A percentile compares a stretch with the other conserved stretches of the same genome.
These are phyloP conservation scores for Tetrapisispora arboricola DNA, from an alignment of 805 yeast genomes.

Conservation along the genomic window DNA sequence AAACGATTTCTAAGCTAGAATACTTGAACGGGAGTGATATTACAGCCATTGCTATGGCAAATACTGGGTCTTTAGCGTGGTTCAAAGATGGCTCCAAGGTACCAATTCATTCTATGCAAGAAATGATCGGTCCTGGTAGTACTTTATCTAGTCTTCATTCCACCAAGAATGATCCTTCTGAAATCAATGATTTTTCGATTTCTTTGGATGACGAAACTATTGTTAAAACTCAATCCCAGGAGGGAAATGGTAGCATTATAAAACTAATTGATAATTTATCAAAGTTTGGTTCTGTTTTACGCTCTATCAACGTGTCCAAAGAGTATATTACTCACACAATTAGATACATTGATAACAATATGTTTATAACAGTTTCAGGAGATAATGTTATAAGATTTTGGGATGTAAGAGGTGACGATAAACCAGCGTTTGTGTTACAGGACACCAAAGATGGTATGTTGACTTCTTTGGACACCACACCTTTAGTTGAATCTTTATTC, in stretches of 20 bases:
- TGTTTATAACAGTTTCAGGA: conserved; percentile 19
- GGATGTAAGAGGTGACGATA: conserved; percentile 16
- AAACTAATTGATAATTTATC: conserved; percentile 19
- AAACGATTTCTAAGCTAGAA: conserved; percentile 17
- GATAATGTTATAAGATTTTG: conserved; percentile 22
- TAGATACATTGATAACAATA: conserved; percentile 15
- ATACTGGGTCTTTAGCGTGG: conserved; percentile 27
- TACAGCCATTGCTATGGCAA: conserved; percentile 23
- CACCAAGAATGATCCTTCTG: background rate
- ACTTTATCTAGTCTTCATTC: conserved; percentile 1
- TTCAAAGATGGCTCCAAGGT: conserved; percentile 18
- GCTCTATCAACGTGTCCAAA: conserved; percentile 12
- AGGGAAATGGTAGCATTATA: conserved; percentile 7
- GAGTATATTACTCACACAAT: conserved; percentile 14
- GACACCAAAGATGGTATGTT: conserved; percentile 16
- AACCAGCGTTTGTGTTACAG: conserved; percentile 14
- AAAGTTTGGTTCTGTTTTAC: conserved; percentile 16
- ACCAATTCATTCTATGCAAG: conserved; percentile 19
- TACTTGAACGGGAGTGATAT: conserved; percentile 19
- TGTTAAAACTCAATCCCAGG: conserved; percentile 15
- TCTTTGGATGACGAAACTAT: conserved; percentile 14
- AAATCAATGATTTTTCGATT: conserved; percentile 15
- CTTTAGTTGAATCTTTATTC: conserved; percentile 18
- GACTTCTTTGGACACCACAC: conserved; percentile 16
- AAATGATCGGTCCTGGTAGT: conserved; percentile 14